Evolutionary conservation across 805 yeast genomes (phyloP), one percentile per base, ranked within the genome.

Genomic region (Danielia reshetovae): DNA sequence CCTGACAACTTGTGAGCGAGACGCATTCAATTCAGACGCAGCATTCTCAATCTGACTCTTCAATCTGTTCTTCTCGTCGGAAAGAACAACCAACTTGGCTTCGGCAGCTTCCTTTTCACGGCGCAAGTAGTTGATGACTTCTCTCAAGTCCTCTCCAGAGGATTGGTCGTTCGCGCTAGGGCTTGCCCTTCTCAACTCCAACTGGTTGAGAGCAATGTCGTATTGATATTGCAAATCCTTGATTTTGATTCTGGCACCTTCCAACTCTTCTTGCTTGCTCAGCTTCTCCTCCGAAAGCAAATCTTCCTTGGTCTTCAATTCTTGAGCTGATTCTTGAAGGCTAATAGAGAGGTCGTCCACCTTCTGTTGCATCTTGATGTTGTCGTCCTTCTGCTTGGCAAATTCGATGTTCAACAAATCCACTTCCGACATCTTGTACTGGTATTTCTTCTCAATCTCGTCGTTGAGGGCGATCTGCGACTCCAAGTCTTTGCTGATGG

Each of bases 41-140:
- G 71, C 55, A 34, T 65, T 59, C 1, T 66, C 66, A 27, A 82
- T 60, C 24, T 70, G 69, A 39, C 74, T 75, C 42, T 75, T 70
- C 18, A 79, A 57, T 24, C 74, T 63, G 24, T 63, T 66, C 36
- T 71, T 70, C 46, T 84, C 93, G 38, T 77, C 75, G 8, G 59
- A 53, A 15, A 55, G 42, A 7, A 46, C 40, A 1, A 41, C 14
- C 3, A 49, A 61, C 46, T 79, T 83, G 7, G 78, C 71, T 30
- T 77, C 81, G 1, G 79, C 68, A 4, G 80, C 65, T 42, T 87
- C 95, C 49, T 81, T 83, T 45, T 85, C 94, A 41, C 81, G 77
- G 29, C 89, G 79, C 38, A 87, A 62, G 48, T 73, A 79, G 2
- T 69, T 53, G 23, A 87, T 60, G 18, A 86, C 70, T 42, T 80